phyloP scores from a whole-genome alignment of 768 basidiomycete genomes.

The Suillus discolor region DNA sequence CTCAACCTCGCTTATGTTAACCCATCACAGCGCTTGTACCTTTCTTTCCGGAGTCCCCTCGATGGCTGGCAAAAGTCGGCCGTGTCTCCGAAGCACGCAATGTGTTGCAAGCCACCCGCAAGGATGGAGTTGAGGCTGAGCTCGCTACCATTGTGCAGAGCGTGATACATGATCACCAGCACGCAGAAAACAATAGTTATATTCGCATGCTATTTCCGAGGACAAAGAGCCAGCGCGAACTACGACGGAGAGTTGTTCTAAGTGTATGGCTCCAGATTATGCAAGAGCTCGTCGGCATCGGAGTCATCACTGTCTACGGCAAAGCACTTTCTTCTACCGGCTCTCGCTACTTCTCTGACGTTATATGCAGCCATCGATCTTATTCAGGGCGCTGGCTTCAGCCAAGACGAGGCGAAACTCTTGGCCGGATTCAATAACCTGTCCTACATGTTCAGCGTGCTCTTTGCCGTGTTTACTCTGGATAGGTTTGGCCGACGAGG shows the following conservation, averaged over 20 bases:
- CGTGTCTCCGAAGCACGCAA: slow-evolving; percentile 23
- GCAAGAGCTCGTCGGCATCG: slow-evolving; percentile 16
- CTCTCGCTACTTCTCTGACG: neutral
- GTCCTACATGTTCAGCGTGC: slow-evolving; percentile 13
- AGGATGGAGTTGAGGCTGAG: slow-evolving; percentile 8
- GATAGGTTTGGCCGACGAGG: slow-evolving; percentile 11
- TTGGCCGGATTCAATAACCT: slow-evolving; percentile 12
- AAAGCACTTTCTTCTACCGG: neutral
- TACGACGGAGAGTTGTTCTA: slow-evolving; percentile 12
- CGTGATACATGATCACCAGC: slow-evolving; percentile 8
- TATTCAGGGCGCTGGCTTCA: slow-evolving; percentile 13
- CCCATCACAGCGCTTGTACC: slow-evolving; percentile 1
- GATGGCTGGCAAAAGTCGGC: slow-evolving; percentile 24
- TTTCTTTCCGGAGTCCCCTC: slow-evolving; percentile 17
- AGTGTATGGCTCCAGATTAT: slow-evolving; percentile 15
- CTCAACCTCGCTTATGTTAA: neutral
- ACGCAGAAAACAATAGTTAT: slow-evolving; percentile 12
- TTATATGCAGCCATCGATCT: slow-evolving; percentile 9
- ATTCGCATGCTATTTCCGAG: slow-evolving; percentile 12
- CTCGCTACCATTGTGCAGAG: slow-evolving; percentile 8
- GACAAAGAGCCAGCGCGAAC: slow-evolving; percentile 14
- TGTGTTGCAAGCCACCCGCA: slow-evolving; percentile 17
- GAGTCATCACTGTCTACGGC: slow-evolving; percentile 15
- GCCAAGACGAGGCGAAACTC: slow-evolving; percentile 10
- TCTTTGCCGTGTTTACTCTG: slow-evolving; percentile 14